Evolutionary conservation across 2,329 filamentous ascomycete species (phyloP).

Genomic region (Endocalyx cinctus): DNA sequence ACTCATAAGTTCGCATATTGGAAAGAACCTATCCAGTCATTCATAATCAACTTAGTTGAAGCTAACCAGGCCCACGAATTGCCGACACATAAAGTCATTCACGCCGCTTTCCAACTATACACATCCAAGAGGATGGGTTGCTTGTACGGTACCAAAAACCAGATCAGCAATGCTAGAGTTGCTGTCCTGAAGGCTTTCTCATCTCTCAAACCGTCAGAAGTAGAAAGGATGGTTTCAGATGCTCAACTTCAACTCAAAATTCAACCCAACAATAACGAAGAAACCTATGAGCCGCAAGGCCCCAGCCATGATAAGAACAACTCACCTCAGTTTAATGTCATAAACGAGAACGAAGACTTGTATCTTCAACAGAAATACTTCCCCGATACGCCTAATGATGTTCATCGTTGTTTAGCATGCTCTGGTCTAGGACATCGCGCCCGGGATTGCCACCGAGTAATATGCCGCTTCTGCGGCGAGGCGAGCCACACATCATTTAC

Average conservation of each 20-base stretch:
- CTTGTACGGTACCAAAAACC: slow-evolving; percentile 15
- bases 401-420: slow-evolving; percentile 48
- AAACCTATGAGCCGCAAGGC: no score
- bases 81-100: slow-evolving; percentile 16
- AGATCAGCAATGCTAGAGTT: slow-evolving; percentile 6
- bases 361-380: slow-evolving; percentile 46
- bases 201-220: slow-evolving; percentile 3
- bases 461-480: slow-evolving; percentile 45
- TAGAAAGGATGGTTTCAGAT: slow-evolving; percentile 12
- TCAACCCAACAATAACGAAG: no score
- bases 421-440: slow-evolving; percentile 43
- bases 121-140: slow-evolving; percentile 12
- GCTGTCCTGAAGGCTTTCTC: slow-evolving; percentile 12
- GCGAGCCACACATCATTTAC: slow-evolving; percentile 42
- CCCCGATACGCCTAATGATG: slow-evolving; percentile 39
- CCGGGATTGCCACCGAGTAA: slow-evolving; percentile 38
- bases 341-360: slow-evolving; percentile 25
- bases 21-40: slow-evolving; percentile 5
- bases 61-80: slow-evolving; percentile 13
- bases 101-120: slow-evolving; percentile 13
- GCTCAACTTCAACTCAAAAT: slow-evolving; percentile 4
- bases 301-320: no score
- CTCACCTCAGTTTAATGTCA: no score
- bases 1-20: slow-evolving; percentile 7
- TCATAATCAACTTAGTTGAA: slow-evolving; percentile 5